A percentile compares a stretch with the other conserved stretches of the same genome.
Conservation (phyloP, 441 rosid genomes). For the Populus trichocarpa region DNA sequence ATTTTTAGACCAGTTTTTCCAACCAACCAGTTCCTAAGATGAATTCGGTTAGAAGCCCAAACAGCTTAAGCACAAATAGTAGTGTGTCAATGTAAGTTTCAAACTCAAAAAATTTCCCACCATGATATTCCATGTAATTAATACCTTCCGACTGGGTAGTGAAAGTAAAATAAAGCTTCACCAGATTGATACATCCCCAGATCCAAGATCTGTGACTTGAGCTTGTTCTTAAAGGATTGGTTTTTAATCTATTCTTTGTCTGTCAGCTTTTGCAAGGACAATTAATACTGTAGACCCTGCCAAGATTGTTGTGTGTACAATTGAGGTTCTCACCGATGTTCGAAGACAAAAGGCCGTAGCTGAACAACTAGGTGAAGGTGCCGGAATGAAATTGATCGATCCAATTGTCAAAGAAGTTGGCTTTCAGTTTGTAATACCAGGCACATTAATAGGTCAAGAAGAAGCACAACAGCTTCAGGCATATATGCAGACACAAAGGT, state of each 20-base stretch:
- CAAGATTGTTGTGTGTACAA: slow-evolving; percentile 38
- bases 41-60: too few relatives aligned
- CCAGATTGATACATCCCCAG: background rate
- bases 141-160: too few relatives aligned
- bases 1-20: background rate
- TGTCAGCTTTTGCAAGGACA: slow-evolving; percentile 47
- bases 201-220: background rate
- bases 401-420: slow-evolving; percentile 31
- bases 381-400: slow-evolving; percentile 44
- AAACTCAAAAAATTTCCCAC: background rate
- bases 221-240: background rate
- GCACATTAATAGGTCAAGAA: slow-evolving; percentile 32
- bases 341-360: slow-evolving; percentile 17
- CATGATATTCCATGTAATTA: background rate
- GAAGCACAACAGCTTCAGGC: slow-evolving; percentile 40
- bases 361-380: slow-evolving; percentile 40
- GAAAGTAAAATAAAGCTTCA: background rate
- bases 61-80: too few relatives aligned
- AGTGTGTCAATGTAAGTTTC: too few relatives aligned
- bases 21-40: too few relatives aligned
- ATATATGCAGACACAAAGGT: slow-evolving; percentile 36
- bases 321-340: slow-evolving; percentile 25
- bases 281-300: slow-evolving; percentile 31
- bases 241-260: background rate
- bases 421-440: slow-evolving; percentile 39